phyloP scores from a whole-genome alignment of 2,329 filamentous ascomycete species.

The Metarhizium anisopliae region DNA sequence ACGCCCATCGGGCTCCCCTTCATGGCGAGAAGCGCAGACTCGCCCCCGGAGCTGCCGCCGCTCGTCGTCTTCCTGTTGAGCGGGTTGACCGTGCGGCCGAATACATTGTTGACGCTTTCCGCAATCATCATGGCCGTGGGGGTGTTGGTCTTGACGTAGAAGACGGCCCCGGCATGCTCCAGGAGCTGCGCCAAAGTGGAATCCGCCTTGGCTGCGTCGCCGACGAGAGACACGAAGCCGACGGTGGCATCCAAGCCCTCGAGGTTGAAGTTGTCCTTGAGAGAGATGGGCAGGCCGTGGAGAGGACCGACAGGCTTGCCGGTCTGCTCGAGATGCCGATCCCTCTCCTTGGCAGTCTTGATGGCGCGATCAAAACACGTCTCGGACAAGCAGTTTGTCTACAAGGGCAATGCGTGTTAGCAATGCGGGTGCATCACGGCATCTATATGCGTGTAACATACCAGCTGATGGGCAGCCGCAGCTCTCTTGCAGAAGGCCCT shows the following conservation, averaged over 20 bases:
- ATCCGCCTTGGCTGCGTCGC: constrained; percentile 41
- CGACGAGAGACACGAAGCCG: constrained; percentile 54
- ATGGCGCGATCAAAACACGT: constrained; percentile 47
- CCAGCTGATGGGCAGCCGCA: constrained; percentile 48
- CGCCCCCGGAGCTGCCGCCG: constrained; percentile 60
- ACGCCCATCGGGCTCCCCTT: constrained; percentile 51
- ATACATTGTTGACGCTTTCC: constrained; percentile 56
- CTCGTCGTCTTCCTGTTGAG: constrained; percentile 48
- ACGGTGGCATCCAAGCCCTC: constrained; percentile 50
- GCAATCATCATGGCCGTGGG: constrained; percentile 61
- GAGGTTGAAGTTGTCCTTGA: constrained; percentile 66
- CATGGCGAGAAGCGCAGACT: constrained; percentile 53
- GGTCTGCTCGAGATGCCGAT: constrained; percentile 38
- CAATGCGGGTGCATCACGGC: not conserved
- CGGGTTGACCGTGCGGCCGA: constrained; percentile 55
- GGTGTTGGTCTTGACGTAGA: constrained; percentile 49
- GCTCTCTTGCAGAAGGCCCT: constrained; percentile 47
- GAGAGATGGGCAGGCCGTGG: constrained; percentile 54
- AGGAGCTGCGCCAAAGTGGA: constrained; percentile 33
- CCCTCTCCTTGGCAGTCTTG: constrained; percentile 34
- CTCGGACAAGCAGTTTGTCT: constrained; percentile 43
- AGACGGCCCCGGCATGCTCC: constrained; percentile 38
- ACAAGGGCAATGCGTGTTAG: not conserved
- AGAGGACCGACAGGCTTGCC: constrained; percentile 49
- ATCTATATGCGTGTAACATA: constrained; percentile 14